These are phyloP conservation scores for Ambrosia trifida DNA, from an alignment of 129 eudicot species.

Conservation along the genomic window DNA sequence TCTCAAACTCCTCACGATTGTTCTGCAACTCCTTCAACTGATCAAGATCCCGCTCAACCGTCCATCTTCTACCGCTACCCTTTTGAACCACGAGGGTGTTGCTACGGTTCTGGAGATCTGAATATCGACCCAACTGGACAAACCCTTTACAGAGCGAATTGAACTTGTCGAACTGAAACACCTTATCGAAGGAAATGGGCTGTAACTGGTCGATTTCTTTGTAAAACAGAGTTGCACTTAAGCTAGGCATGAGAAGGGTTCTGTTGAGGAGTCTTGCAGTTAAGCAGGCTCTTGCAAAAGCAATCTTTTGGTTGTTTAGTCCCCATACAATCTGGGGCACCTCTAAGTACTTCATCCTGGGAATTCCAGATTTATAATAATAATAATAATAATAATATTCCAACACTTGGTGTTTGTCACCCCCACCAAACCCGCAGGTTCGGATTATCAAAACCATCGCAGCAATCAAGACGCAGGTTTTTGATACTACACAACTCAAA, in stretches of 20 bases:
- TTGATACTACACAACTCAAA: slow-evolving; percentile 40
- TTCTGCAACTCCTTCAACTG: slow-evolving; percentile 48
- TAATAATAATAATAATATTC: not conserved
- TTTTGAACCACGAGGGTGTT: slow-evolving; percentile 52
- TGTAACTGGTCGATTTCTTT: slow-evolving; percentile 74
- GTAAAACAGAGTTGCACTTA: slow-evolving; percentile 89
- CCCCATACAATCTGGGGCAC: slow-evolving; percentile 99
- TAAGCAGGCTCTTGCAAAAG: slow-evolving; percentile 92
- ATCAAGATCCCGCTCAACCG: slow-evolving; percentile 62
- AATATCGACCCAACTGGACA: slow-evolving; percentile 61
- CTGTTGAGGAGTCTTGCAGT: slow-evolving; percentile 81
- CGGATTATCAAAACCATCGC: slow-evolving; percentile 45
- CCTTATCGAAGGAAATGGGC: slow-evolving; percentile 72
- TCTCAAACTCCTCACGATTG: slow-evolving; percentile 43
- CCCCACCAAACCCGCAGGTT: slow-evolving; percentile 37
- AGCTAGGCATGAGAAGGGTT: slow-evolving; percentile 89
- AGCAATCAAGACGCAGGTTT: slow-evolving; percentile 45
- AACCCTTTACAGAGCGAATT: slow-evolving; percentile 68
- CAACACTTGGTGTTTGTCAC: slow-evolving; percentile 19
- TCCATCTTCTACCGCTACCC: slow-evolving; percentile 94
- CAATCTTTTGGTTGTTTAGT: slow-evolving; percentile 90
- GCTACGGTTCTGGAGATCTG: slow-evolving; percentile 51
- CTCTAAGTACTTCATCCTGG: slow-evolving; percentile 54
- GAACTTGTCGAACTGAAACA: slow-evolving; percentile 57
- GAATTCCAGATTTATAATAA: not conserved